Evolutionary conservation across 139 green algal genomes (phyloP).

Genomic region (Cymbomonas tetramitiformis): DNA sequence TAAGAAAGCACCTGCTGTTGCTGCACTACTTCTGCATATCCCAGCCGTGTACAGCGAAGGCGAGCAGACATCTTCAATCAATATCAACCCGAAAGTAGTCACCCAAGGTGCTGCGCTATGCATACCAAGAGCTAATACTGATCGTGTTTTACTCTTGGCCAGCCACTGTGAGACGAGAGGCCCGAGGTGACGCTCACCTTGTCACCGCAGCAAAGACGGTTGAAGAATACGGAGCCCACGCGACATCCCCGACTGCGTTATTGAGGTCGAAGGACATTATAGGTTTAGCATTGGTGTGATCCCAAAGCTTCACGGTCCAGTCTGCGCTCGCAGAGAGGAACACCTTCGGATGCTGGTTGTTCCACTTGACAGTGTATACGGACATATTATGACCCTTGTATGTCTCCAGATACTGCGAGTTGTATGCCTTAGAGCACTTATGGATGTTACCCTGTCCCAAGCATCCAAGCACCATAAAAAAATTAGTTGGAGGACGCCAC

Average conservation of each 20-base stretch:
- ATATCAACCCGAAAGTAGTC: no score
- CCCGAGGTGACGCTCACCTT: no score
- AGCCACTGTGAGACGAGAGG: no score
- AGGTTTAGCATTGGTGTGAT: constrained; percentile 25
- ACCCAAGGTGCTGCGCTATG: no score
- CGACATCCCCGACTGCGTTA: constrained; percentile 59
- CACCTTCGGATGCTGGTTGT: constrained; percentile 48
- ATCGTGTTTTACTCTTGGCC: no score
- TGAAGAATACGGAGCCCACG: constrained; percentile 69
- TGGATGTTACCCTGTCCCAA: constrained; percentile 68
- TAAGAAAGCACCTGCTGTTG: no score
- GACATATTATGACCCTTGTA: constrained; percentile 55
- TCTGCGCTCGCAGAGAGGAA: constrained; percentile 81
- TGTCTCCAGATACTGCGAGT: constrained; percentile 59
- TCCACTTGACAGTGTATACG: constrained; percentile 75
- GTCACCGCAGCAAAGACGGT: constrained; percentile 75
- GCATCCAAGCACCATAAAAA: no score
- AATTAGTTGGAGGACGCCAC: no score
- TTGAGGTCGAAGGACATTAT: constrained; percentile 53
- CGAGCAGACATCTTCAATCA: no score
- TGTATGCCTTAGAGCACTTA: constrained; percentile 74
- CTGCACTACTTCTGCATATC: no score
- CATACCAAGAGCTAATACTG: no score
- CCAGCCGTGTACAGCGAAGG: no score
- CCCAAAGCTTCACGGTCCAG: constrained; percentile 70